Percentiles rank a stretch among this genome's conserved stretches.
Evolutionary conservation across 2,329 filamentous ascomycete species (phyloP).

Genomic region (Colletotrichum cuscutae): DNA sequence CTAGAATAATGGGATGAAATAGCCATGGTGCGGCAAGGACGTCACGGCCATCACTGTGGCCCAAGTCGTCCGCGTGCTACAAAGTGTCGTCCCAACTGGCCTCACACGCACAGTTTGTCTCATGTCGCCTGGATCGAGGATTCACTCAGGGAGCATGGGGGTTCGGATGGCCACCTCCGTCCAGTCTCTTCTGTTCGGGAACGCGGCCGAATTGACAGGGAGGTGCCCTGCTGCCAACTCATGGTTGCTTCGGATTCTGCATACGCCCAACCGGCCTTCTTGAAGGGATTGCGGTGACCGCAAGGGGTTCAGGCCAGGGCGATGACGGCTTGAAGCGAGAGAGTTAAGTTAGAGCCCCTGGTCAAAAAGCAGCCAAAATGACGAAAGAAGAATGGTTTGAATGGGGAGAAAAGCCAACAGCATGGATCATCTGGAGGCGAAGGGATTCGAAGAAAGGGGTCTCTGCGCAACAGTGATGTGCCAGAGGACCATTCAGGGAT

Average conservation of each 20-base stretch:
- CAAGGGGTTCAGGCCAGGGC: not conserved
- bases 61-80: conserved; percentile 9
- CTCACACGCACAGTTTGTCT: conserved; percentile 23
- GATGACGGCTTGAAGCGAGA: not conserved
- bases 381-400: not conserved
- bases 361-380: not conserved
- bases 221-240: conserved; percentile 1
- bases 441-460: conserved; percentile 8
- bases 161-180: conserved; percentile 12
- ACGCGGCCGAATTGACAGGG: conserved; percentile 6
- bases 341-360: not conserved
- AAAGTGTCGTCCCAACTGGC: conserved; percentile 22
- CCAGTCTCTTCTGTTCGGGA: conserved; percentile 1
- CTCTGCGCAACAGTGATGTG: conserved; percentile 1
- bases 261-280: conserved; percentile 3
- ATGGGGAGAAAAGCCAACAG: not conserved
- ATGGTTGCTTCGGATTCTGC: conserved; percentile 6
- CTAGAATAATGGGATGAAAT: conserved; percentile 20
- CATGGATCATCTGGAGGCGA: conserved; percentile 17
- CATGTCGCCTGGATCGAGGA: conserved; percentile 13
- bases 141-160: conserved; percentile 13
- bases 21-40: conserved; percentile 31
- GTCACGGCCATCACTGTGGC: conserved; percentile 13
- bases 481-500: conserved; percentile 5
- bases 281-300: not conserved